These are phyloP conservation scores for Neocallimastix lanati DNA, from an alignment of 192 early-diverging fungal species.

Conservation along the genomic window DNA sequence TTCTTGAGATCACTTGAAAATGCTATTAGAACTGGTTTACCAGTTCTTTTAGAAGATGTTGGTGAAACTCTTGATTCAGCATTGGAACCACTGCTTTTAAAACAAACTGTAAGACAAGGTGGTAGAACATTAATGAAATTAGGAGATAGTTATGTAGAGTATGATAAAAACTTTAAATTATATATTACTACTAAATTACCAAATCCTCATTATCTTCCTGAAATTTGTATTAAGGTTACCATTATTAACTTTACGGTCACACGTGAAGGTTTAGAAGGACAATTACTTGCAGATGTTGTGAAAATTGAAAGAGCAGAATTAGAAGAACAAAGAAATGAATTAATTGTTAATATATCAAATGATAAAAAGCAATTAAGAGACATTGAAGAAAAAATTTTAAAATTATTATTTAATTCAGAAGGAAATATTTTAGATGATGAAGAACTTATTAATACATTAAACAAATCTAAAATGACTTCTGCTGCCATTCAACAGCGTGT, in stretches of 20 bases:
- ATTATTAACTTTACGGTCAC: constrained; percentile 53
- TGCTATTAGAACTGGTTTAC: constrained; percentile 34
- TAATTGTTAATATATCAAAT: constrained; percentile 35
- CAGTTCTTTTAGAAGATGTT: constrained; percentile 39
- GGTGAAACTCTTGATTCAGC: constrained; percentile 42
- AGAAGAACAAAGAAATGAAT: constrained; percentile 34
- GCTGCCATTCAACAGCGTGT: constrained; percentile 39
- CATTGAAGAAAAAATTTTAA: constrained; percentile 43
- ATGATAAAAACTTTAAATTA: constrained; percentile 43
- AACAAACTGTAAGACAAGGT: constrained; percentile 37
- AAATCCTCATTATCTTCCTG: constrained; percentile 42
- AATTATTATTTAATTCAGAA: constrained; percentile 35
- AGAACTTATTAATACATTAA: constrained; percentile 39
- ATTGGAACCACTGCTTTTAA: constrained; percentile 34
- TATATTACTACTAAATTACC: constrained; percentile 42
- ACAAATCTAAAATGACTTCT: constrained; percentile 45
- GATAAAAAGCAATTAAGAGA: constrained; percentile 42
- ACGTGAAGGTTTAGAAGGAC: constrained; percentile 31
- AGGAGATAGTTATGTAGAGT: constrained; percentile 40
- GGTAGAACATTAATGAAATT: constrained; percentile 41
- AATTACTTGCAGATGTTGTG: constrained; percentile 38
- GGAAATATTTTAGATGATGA: constrained; percentile 52
- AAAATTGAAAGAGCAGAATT: constrained; percentile 36
- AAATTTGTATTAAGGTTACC: constrained; percentile 44
- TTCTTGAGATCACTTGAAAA: constrained; percentile 40